These are phyloP conservation scores for Ophiostoma triangulosporum DNA, from an alignment of 2,329 filamentous ascomycete genomes.

Conservation along the genomic window DNA sequence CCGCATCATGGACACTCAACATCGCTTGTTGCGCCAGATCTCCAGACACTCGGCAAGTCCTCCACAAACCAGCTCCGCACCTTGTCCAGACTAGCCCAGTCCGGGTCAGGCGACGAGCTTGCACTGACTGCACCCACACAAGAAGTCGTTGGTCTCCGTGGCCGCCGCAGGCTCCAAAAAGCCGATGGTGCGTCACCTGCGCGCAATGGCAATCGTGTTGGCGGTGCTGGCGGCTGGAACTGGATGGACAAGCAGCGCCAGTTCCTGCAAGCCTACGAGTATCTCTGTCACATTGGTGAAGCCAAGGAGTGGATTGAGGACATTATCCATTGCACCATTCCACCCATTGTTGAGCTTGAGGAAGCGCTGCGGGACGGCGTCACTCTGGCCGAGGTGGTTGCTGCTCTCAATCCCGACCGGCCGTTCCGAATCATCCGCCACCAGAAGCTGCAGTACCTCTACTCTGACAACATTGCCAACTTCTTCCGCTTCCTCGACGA, in stretches of 20 bases:
- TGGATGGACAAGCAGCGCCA: constrained; percentile 99
- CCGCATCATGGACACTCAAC: constrained; percentile 23
- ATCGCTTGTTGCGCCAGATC: constrained; percentile 52
- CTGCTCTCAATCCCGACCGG: constrained; percentile 67
- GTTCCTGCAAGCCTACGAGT: constrained; percentile 93
- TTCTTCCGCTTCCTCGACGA: constrained; percentile 93
- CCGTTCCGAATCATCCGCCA: constrained; percentile 74
- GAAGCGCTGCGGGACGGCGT: constrained; percentile 87
- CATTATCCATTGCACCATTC: constrained; percentile 70
- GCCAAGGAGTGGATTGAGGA: constrained; percentile 98
- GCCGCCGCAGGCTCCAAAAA: constrained; percentile 69
- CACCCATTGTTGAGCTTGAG: constrained; percentile 85
- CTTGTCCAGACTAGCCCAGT: constrained; percentile 69
- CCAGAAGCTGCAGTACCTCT: constrained; percentile 76
- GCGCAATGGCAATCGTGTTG: constrained; percentile 37
- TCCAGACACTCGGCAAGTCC: constrained; percentile 73
- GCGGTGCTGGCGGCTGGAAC: constrained; percentile 68
- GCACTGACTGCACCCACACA: constrained; percentile 63
- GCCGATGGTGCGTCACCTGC: constrained; percentile 38
- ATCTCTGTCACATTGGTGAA: constrained; percentile 96
- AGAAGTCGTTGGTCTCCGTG: constrained; percentile 78
- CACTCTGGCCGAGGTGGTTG: constrained; percentile 85
- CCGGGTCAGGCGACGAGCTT: constrained; percentile 65
- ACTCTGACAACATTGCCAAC: constrained; percentile 94
- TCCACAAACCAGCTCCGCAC: constrained; percentile 82